Evolutionary conservation across 129 eudicot species (phyloP).

Genomic region (Centrapalus pauciflorus): DNA sequence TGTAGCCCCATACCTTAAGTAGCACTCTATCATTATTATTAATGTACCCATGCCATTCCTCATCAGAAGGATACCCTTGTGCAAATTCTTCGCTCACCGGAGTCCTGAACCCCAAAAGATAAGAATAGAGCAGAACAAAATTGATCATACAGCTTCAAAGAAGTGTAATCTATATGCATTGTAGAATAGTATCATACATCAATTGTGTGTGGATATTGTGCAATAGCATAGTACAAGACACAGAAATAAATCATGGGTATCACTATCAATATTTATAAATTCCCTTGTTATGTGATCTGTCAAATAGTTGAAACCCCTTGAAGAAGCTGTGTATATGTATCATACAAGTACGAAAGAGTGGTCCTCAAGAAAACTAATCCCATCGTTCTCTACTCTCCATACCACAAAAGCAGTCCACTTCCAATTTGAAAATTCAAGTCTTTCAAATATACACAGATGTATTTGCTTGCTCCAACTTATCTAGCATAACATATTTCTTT

Average conservation of each 20-base stretch:
- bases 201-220: background rate
- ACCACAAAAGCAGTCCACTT: background rate
- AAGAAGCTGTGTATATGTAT: background rate
- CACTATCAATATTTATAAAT: background rate
- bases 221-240: background rate
- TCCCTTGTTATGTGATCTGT: background rate
- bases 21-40: slow-evolving; percentile 86
- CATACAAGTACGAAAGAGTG: background rate
- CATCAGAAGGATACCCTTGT: slow-evolving; percentile 91
- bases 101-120: slow-evolving; percentile 44
- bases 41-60: slow-evolving; percentile 90
- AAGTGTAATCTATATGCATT: background rate
- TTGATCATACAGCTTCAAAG: background rate
- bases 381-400: background rate
- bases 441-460: no score
- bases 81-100: slow-evolving; percentile 67
- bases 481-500: background rate
- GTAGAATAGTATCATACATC: background rate
- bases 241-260: background rate
- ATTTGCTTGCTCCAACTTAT: background rate
- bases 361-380: background rate
- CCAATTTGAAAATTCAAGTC: background rate
- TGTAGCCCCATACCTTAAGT: slow-evolving; percentile 57
- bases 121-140: slow-evolving; percentile 5
- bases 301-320: background rate